Evolutionary conservation across 169 alveolate species (phyloP).

Genomic region (Babesia sp.): DNA sequence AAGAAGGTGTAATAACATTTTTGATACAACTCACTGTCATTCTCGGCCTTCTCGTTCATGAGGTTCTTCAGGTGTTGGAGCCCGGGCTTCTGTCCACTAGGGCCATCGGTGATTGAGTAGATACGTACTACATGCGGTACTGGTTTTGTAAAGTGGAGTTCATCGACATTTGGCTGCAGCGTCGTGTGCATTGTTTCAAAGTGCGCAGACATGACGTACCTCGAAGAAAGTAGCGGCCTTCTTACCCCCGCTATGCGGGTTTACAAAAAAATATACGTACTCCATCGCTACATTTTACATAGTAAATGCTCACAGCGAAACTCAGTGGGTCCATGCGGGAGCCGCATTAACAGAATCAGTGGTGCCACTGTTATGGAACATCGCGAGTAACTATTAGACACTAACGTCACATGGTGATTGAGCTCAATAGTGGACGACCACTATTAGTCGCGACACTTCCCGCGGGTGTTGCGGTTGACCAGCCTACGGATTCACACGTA

Average conservation of each 20-base stretch:
- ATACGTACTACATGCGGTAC: conserved; percentile 39
- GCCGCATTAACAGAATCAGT: conserved; percentile 2
- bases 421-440: conserved; percentile 15
- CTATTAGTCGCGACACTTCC: conserved; percentile 32
- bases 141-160: conserved; percentile 41
- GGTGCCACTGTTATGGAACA: neutral
- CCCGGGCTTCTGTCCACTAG: conserved; percentile 80
- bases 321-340: neutral
- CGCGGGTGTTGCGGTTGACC: conserved; percentile 56
- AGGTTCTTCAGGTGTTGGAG: conserved; percentile 55
- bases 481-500: conserved; percentile 32
- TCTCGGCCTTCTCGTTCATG: neutral
- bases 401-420: conserved; percentile 6
- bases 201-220: conserved; percentile 30
- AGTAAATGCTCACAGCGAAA: neutral
- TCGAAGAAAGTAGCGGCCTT: conserved; percentile 78
- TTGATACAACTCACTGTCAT: conserved; percentile 7
- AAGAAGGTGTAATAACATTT: neutral
- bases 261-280: conserved; percentile 73
- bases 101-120: conserved; percentile 79
- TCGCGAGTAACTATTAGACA: neutral
- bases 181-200: neutral
- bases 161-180: conserved; percentile 40
- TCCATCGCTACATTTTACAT: conserved; percentile 53
- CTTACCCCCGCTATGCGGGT: conserved; percentile 85